phyloP scores from a whole-genome alignment of 2,329 filamentous ascomycete species.

The Colletotrichum australisinense region DNA sequence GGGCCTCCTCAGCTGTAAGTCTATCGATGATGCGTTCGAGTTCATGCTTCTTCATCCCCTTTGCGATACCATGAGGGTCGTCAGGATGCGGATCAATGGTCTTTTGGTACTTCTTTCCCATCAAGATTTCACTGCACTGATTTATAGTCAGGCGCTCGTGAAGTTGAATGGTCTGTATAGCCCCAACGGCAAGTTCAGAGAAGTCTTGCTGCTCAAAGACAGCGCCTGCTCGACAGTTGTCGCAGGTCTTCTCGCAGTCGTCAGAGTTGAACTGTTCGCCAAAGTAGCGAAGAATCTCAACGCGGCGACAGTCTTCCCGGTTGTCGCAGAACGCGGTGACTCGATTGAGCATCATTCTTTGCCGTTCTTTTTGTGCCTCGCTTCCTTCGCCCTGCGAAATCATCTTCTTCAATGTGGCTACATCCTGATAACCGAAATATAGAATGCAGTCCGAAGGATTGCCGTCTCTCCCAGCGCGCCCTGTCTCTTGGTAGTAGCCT shows the following conservation, averaged over 20 bases:
- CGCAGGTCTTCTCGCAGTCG: slow-evolving; percentile 81
- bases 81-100: slow-evolving; percentile 65
- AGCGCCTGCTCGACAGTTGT: slow-evolving; percentile 85
- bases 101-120: slow-evolving; percentile 74
- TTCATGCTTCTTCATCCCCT: slow-evolving; percentile 77
- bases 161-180: slow-evolving; percentile 75
- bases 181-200: slow-evolving; percentile 77
- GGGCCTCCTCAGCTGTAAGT: slow-evolving; percentile 78
- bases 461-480: slow-evolving; percentile 92
- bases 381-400: slow-evolving; percentile 85
- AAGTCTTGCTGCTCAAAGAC: slow-evolving; percentile 82
- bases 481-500: slow-evolving; percentile 98
- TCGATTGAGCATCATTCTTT: slow-evolving; percentile 85
- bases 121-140: slow-evolving; percentile 86
- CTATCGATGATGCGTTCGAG: slow-evolving; percentile 86
- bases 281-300: slow-evolving; percentile 94
- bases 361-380: slow-evolving; percentile 83
- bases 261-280: slow-evolving; percentile 81
- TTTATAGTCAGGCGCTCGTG: slow-evolving; percentile 75
- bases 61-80: slow-evolving; percentile 75
- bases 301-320: slow-evolving; percentile 84
- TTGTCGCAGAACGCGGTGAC: slow-evolving; percentile 94
- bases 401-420: slow-evolving; percentile 78
- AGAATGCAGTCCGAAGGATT: slow-evolving; percentile 89
- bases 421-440: slow-evolving; percentile 86